Percentiles rank a stretch among this genome's conserved stretches.
phyloP scores from a whole-genome alignment of 495 filamentous ascomycete species.

The Aspergillus conjunctus region DNA sequence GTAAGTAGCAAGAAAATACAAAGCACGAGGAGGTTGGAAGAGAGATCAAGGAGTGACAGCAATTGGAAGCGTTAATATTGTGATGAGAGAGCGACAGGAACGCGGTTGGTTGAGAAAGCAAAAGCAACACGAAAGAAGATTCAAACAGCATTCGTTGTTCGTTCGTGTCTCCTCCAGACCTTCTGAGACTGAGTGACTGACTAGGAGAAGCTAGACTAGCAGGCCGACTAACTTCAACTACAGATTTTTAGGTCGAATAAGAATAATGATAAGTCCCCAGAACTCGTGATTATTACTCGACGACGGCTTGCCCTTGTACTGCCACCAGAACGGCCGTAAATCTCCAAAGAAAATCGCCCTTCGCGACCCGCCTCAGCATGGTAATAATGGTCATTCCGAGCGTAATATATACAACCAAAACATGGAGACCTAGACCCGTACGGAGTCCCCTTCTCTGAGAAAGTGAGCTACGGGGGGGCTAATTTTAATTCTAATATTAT shows the following conservation, averaged over 20 bases:
- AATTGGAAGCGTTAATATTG: conserved; percentile 14
- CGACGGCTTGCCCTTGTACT: conserved; percentile 13
- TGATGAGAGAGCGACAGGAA: conserved; percentile 21
- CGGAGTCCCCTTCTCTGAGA: not conserved
- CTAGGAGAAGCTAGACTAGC: not conserved
- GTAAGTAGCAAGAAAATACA: conserved; percentile 6
- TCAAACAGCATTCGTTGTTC: conserved; percentile 15
- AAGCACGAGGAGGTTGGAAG: conserved; percentile 1
- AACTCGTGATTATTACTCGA: conserved; percentile 19
- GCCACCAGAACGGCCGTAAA: conserved; percentile 16
- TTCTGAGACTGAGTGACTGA: not conserved
- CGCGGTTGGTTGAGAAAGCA: conserved; percentile 25
- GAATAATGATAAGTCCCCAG: not conserved
- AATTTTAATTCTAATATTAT: conserved; percentile 13
- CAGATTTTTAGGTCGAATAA: conserved; percentile 13
- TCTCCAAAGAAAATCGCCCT: conserved; percentile 15
- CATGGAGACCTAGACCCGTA: not conserved
- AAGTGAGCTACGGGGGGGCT: not conserved
- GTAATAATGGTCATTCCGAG: not conserved
- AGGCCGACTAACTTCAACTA: conserved; percentile 15
- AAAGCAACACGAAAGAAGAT: conserved; percentile 5
- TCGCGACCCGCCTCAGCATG: not conserved
- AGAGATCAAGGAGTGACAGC: conserved; percentile 19
- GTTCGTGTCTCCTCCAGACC: conserved; percentile 11
- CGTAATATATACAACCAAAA: not conserved